These are phyloP conservation scores for Lactifluus subvellereus DNA, from an alignment of 768 basidiomycete species.

Conservation along the genomic window DNA sequence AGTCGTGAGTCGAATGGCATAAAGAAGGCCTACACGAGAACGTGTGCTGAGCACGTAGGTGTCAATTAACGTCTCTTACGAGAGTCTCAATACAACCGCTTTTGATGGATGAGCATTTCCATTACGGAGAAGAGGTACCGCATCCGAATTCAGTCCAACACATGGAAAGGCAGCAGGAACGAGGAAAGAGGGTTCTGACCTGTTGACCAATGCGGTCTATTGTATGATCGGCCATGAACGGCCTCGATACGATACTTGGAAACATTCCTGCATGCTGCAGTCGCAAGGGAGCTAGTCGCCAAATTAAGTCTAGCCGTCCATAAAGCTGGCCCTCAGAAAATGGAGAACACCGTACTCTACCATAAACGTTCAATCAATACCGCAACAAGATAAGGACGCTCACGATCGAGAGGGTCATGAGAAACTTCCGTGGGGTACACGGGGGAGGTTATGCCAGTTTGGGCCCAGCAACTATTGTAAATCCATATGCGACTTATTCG, in stretches of 20 bases:
- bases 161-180: not conserved
- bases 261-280: not conserved
- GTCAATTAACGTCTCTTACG: not conserved
- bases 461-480: not conserved
- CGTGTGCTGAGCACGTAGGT: not conserved
- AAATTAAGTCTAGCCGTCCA: conserved; percentile 3
- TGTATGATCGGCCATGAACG: conserved; percentile 12
- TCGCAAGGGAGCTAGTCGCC: not conserved
- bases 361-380: not conserved
- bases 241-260: not conserved
- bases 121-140: not conserved
- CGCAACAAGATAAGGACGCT: not conserved
- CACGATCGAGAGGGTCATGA: not conserved
- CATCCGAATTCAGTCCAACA: not conserved
- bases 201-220: not conserved
- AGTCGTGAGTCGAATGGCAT: not conserved
- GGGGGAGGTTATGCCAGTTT: not conserved
- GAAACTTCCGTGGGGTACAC: not conserved
- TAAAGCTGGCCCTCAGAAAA: not conserved
- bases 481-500: not conserved
- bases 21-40: conserved; percentile 8
- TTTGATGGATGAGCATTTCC: not conserved
- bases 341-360: not conserved
- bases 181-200: not conserved
- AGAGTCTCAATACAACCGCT: not conserved